Evolutionary conservation across 768 basidiomycete species (phyloP).

Genomic region (Mycena polygramma): DNA sequence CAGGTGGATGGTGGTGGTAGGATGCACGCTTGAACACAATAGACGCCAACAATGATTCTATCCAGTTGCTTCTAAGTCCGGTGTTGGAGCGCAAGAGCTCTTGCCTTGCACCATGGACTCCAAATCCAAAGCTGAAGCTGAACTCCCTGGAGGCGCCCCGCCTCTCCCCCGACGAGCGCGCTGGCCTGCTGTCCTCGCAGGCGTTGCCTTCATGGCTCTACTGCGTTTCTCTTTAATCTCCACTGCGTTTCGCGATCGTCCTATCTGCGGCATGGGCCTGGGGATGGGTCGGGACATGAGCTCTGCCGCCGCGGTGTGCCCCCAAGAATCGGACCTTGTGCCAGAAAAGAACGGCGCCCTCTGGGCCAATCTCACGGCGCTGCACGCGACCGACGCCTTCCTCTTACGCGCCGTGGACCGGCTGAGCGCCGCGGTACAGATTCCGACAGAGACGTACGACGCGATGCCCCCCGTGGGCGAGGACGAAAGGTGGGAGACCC

Average conservation of each 20-base stretch:
- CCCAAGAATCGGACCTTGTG: conserved; percentile 13
- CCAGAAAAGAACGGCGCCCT: conserved; percentile 27
- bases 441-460: conserved; percentile 64
- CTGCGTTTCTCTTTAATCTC: not conserved
- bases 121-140: conserved; percentile 6
- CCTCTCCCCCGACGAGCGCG: conserved; percentile 13
- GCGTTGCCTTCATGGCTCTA: conserved; percentile 8
- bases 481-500: conserved; percentile 60
- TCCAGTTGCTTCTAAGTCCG: too few species aligned
- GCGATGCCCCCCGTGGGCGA: conserved; percentile 59
- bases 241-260: too few species aligned
- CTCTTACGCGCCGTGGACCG: conserved; percentile 46
- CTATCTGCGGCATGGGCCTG: too few species aligned
- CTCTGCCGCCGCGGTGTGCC: not conserved
- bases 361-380: conserved; percentile 26
- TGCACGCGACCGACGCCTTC: conserved; percentile 42
- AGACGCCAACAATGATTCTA: too few species aligned
- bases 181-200: conserved; percentile 5
- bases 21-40: conserved; percentile 6
- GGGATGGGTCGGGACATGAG: too few species aligned
- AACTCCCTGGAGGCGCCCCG: conserved; percentile 19
- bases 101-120: conserved; percentile 27
- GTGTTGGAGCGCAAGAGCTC: too few species aligned
- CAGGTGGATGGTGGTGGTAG: conserved; percentile 6
- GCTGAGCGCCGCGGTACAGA: conserved; percentile 50